Conservation (phyloP, 83 land plant genomes). For the Picea engelmannii region DNA sequence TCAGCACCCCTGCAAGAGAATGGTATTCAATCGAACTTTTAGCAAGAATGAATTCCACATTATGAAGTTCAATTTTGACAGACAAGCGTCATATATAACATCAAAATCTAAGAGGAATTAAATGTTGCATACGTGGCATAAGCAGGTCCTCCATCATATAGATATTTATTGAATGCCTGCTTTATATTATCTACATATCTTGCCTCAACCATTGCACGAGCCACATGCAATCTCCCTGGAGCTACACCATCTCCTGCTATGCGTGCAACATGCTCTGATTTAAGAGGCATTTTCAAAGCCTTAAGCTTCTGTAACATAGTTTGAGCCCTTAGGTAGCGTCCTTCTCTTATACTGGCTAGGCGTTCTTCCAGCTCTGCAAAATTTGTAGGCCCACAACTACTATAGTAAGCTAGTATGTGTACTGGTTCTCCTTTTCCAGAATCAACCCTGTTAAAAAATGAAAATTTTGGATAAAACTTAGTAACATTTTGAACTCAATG, state of each 20-base stretch:
- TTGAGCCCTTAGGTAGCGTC: constrained; percentile 77
- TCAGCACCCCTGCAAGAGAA: constrained; percentile 77
- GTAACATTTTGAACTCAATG: not conserved
- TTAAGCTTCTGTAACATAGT: constrained; percentile 73
- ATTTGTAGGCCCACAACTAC: constrained; percentile 86
- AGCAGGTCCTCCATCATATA: constrained; percentile 96
- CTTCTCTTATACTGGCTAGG: constrained; percentile 73
- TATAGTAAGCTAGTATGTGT: constrained; percentile 90
- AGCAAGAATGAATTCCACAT: not conserved
- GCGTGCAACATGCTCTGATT: constrained; percentile 71
- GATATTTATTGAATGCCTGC: constrained; percentile 82
- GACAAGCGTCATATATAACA: no score
- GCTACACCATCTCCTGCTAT: constrained; percentile 91
- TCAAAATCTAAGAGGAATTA: not conserved
- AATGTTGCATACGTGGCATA: constrained; percentile 65
- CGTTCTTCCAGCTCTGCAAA: constrained; percentile 60
- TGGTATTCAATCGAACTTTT: constrained; percentile 2
- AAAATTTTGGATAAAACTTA: not conserved
- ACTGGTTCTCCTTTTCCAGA: constrained; percentile 59
- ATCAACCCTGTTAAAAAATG: constrained; percentile 13
- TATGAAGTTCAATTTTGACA: not conserved
- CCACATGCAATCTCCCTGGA: constrained; percentile 95
- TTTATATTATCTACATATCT: constrained; percentile 79
- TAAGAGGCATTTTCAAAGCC: constrained; percentile 75
- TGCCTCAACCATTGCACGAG: constrained; percentile 92